Evolutionary conservation across 352 stramenopile genomes (phyloP).

Genomic region (Phytophthora pluvialis): DNA sequence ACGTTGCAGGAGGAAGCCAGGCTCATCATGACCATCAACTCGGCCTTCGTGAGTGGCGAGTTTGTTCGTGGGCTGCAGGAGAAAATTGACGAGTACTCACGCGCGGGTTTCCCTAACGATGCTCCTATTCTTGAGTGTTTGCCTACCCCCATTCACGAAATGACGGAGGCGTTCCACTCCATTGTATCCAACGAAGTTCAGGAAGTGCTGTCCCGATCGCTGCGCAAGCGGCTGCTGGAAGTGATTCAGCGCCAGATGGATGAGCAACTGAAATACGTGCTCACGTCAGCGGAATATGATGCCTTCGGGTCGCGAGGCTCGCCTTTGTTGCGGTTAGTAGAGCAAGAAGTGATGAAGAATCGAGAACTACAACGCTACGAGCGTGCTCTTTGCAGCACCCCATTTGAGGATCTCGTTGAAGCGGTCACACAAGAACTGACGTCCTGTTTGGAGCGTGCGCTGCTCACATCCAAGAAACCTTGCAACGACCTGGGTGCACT

Average conservation of each 20-base stretch:
- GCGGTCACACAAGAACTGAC: slow-evolving; percentile 66
- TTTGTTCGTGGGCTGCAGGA: slow-evolving; percentile 67
- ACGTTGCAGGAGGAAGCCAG: slow-evolving; percentile 73
- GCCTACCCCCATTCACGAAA: slow-evolving; percentile 71
- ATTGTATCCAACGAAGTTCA: slow-evolving; percentile 80
- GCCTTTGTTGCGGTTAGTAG: slow-evolving; percentile 65
- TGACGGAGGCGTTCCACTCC: slow-evolving; percentile 71
- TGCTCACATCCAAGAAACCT: slow-evolving; percentile 59
- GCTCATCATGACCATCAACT: slow-evolving; percentile 91
- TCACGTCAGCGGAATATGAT: slow-evolving; percentile 74
- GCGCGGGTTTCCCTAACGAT: slow-evolving; percentile 53
- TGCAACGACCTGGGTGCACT: slow-evolving; percentile 85
- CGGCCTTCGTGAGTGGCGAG: slow-evolving; percentile 77
- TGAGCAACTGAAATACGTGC: slow-evolving; percentile 66
- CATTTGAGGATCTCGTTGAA: slow-evolving; percentile 77
- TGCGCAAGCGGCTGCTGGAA: slow-evolving; percentile 52
- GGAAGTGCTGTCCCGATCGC: slow-evolving; percentile 56
- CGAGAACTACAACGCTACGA: slow-evolving; percentile 69
- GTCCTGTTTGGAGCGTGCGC: slow-evolving; percentile 56
- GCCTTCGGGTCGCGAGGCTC: slow-evolving; percentile 64
- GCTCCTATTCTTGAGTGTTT: slow-evolving; percentile 74
- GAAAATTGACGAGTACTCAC: slow-evolving; percentile 67
- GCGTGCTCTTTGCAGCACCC: slow-evolving; percentile 51
- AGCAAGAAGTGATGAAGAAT: slow-evolving; percentile 77
- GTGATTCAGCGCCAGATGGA: slow-evolving; percentile 55